Percentiles rank a stretch among this genome's conserved stretches.
These are phyloP conservation scores for Trichoderma erinaceum DNA, from an alignment of 495 filamentous ascomycete species.

Conservation along the genomic window DNA sequence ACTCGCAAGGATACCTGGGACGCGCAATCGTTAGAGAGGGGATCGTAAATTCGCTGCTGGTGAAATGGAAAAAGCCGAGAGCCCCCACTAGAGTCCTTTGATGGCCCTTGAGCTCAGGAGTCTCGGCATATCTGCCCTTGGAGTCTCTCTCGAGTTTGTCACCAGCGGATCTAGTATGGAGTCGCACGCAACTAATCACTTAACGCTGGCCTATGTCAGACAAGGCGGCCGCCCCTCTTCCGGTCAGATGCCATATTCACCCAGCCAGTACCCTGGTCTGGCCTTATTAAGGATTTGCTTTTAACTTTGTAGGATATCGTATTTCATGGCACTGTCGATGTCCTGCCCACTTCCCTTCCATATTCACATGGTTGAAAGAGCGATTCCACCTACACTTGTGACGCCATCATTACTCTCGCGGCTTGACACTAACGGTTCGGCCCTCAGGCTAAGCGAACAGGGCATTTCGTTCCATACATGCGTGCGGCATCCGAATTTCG, in stretches of 20 bases:
- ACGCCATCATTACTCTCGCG: background rate
- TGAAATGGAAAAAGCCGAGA: background rate
- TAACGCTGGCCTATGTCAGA: background rate
- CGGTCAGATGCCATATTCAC: background rate
- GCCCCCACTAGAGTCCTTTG: background rate
- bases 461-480: background rate
- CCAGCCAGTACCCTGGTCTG: background rate
- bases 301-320: background rate
- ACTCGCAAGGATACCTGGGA: background rate
- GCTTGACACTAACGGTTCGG: background rate
- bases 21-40: constrained; percentile 2
- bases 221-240: background rate
- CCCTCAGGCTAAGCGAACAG: background rate
- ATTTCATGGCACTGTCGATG: background rate
- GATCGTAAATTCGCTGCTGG: background rate
- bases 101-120: background rate
- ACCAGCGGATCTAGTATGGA: background rate
- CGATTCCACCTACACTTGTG: background rate
- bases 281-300: background rate
- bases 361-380: background rate
- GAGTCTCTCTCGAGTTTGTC: background rate
- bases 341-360: background rate
- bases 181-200: background rate
- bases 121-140: background rate
- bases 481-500: background rate